Evolutionary conservation across 2,329 filamentous ascomycete species (phyloP).

Genomic region (Stromatinia cepivora): DNA sequence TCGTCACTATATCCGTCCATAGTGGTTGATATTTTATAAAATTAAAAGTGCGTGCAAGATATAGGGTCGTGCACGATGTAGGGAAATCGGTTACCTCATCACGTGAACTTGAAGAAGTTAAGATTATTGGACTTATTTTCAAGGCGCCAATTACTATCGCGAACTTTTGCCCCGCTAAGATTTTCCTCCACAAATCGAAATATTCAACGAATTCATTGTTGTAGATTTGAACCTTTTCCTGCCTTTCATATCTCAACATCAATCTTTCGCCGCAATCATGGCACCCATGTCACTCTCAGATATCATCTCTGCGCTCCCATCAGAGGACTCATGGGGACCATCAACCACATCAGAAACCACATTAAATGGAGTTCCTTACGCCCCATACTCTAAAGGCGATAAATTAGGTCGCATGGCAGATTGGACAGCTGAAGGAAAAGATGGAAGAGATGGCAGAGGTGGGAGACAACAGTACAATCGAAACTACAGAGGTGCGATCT

Average conservation of each 20-base stretch:
- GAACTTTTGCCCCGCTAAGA: conserved; percentile 30
- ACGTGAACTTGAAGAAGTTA: neutral
- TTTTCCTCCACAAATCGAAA: conserved; percentile 34
- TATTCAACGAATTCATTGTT: conserved; percentile 28
- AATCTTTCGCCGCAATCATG: conserved; percentile 44
- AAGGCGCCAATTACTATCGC: conserved; percentile 1
- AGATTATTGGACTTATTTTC: neutral
- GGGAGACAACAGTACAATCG: conserved; percentile 88
- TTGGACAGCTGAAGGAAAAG: conserved; percentile 92
- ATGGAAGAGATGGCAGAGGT: conserved; percentile 67
- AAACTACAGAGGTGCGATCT: conserved; percentile 77
- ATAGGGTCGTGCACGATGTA: too few relatives aligned
- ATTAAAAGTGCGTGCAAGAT: too few relatives aligned
- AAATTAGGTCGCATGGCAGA: conserved; percentile 99
- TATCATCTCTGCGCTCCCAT: conserved; percentile 70
- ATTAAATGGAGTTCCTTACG: conserved; percentile 92
- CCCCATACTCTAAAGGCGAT: conserved; percentile 97
- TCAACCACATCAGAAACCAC: conserved; percentile 80
- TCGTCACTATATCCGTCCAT: too few relatives aligned
- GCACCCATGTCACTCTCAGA: conserved; percentile 58
- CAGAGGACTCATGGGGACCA: conserved; percentile 85
- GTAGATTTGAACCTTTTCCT: conserved; percentile 14
- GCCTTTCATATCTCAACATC: conserved; percentile 21
- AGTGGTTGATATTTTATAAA: too few relatives aligned
- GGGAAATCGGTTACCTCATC: neutral